Base-by-base conservation (phyloP, 1,139 yeast genomes). In the Debaryomycetaceae sp. region DNA sequence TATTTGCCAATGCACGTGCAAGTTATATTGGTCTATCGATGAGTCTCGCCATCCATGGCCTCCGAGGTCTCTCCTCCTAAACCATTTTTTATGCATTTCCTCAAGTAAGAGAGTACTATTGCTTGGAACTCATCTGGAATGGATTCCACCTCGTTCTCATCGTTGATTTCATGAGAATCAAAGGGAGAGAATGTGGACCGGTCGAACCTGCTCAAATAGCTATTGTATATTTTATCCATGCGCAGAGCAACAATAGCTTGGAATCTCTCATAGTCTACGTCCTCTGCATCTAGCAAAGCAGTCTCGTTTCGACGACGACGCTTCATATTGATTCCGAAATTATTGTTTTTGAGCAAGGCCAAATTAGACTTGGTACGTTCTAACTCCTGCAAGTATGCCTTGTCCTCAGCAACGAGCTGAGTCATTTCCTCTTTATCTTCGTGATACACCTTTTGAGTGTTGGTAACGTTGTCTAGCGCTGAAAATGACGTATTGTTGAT, bases 341-440 rank as follows among this genome's bases (percentile, higher is more conserved):
- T 36, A 13, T 40, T 45, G 24, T 45, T 46, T 36, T 42, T 46
- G 8, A 37, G 24, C 14, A 36, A 35, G 27, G 37, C 38, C 31
- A 54, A 34, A 22, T 41, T 43, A 39, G 42, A 50, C 39, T 47
- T 51, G 2, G 66, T 56, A 38, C 66, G 72, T 31, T 56, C 56
- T 42, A 68, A 52, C n/a, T 57, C 55, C n/a, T 56, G 49, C 24
- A 56, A 55, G 48, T 58, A 72, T 6, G 63, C 62, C 38, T 62
- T 59, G 44, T 74, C 76, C 46, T 72, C 75, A 23, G 63, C 66
- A 24, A 72, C 42, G 17, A 73, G 50, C 38, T 55, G 54, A 29
- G 57, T 49, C 14, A 73, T 69, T 49, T 74, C 78, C 40, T 68
- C 74, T 45, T 68, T 67, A 48, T 74, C 78, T 51, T 72, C 77